A percentile compares a stretch with the other conserved stretches of the same genome.
Conservation (phyloP, 148 eudicot species). For the Fallopia convolvulus region DNA sequence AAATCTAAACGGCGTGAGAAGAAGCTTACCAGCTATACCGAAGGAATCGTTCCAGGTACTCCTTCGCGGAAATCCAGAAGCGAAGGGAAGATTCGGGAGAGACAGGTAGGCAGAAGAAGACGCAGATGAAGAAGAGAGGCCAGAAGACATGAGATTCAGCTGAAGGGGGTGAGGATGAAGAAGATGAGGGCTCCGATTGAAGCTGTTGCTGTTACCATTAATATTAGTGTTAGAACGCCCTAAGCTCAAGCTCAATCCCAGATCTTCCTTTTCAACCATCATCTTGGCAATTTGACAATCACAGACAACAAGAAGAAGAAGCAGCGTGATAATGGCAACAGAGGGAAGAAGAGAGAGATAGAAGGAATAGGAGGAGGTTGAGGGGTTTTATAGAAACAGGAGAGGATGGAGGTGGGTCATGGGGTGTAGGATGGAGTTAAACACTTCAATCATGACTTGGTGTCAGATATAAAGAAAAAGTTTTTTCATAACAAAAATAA, state of each 20-base stretch:
- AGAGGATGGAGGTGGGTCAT: neutral
- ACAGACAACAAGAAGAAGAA: neutral
- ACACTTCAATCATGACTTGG: conserved; percentile 6
- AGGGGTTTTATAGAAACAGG: neutral
- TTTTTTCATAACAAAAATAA: neutral
- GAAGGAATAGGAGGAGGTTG: neutral
- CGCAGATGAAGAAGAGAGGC: neutral
- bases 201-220: neutral
- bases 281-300: neutral
- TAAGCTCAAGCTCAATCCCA: conserved; percentile 7
- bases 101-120: neutral
- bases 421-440: neutral
- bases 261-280: neutral
- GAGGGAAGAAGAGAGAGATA: neutral
- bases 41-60: neutral
- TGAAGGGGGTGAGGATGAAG: neutral
- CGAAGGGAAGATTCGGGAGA: neutral
- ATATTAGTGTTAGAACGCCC: neutral
- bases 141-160: conserved; percentile 6
- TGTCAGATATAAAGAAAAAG: neutral
- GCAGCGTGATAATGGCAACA: neutral
- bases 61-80: neutral
- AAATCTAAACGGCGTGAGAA: neutral
- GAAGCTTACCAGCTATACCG: neutral
- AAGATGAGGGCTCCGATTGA: neutral